These are phyloP conservation scores for Heteromeles arbutifolia DNA, from an alignment of 306 rosid species.

Conservation along the genomic window DNA sequence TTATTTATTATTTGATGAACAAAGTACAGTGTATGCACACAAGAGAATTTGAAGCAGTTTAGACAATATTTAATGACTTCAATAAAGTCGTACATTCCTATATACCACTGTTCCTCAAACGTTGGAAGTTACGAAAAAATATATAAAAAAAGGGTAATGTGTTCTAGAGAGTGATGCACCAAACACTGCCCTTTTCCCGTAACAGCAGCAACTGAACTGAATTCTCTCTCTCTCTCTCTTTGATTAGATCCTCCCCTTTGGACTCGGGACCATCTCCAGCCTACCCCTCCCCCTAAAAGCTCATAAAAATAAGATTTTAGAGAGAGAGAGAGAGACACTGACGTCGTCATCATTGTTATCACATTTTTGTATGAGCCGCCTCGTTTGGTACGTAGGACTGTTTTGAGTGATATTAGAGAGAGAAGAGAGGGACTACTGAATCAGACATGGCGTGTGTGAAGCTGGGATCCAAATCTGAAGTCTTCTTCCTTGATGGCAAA, in stretches of 20 bases:
- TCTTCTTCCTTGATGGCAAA: constrained; percentile 54
- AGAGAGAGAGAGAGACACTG: background rate
- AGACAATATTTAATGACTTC: background rate
- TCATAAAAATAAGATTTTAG: background rate
- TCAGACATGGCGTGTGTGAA: constrained; percentile 55
- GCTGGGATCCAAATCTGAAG: constrained; percentile 78
- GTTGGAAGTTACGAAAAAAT: constrained; percentile 11
- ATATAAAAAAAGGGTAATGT: background rate
- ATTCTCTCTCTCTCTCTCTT: constrained; percentile 14
- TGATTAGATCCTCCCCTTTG: constrained; percentile 45
- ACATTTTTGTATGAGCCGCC: background rate
- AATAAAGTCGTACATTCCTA: background rate
- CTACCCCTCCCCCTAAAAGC: constrained; percentile 12
- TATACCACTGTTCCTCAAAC: background rate
- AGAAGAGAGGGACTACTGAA: background rate
- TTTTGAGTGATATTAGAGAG: constrained; percentile 10
- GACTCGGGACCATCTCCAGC: constrained; percentile 48
- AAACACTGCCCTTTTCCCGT: constrained; percentile 29
- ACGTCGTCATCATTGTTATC: background rate
- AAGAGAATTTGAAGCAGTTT: background rate
- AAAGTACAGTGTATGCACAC: background rate
- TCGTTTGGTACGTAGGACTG: background rate
- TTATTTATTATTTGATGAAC: background rate
- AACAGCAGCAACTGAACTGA: constrained; percentile 43
- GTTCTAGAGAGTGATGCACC: constrained; percentile 14